Conservation (phyloP, 129 eudicot species). For the Rutidosis leptorrhynchoides region DNA sequence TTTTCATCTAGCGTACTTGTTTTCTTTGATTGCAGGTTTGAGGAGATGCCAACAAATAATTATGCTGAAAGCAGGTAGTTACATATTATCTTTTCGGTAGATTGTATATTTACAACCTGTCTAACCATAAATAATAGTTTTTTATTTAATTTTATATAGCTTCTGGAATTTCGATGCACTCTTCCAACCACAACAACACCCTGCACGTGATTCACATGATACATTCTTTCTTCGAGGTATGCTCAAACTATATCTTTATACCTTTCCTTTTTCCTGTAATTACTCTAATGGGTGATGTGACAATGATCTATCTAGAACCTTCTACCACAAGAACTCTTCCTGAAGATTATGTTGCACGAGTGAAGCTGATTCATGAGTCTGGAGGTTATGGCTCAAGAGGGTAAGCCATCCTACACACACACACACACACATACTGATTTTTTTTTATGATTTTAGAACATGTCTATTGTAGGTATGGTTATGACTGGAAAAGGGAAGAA, state of each 20-base stretch:
- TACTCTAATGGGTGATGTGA: constrained; percentile 20
- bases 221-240: constrained; percentile 88
- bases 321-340: constrained; percentile 83
- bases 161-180: constrained; percentile 99
- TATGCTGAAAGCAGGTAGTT: constrained; percentile 94
- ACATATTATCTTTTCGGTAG: not conserved
- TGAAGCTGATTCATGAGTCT: constrained; percentile 75
- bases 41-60: constrained; percentile 99
- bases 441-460: not conserved
- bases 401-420: constrained; percentile 37
- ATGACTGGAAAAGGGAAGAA: constrained; percentile 19
- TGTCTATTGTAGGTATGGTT: constrained; percentile 53
- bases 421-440: not conserved
- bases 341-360: constrained; percentile 91
- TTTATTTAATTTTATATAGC: constrained; percentile 34
- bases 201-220: constrained; percentile 99
- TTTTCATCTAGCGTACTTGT: constrained; percentile 19
- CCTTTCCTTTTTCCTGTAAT: constrained; percentile 7
- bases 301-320: constrained; percentile 55
- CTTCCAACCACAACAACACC: constrained; percentile 99
- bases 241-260: constrained; percentile 3
- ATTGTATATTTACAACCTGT: not conserved
- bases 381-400: constrained; percentile 98
- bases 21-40: constrained; percentile 58
- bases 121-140: not conserved